A percentile compares a stretch with the other conserved stretches of the same genome.
Conservation (phyloP, 1,284 basidiomycete species). For the Cryptococcus deneoformans region DNA sequence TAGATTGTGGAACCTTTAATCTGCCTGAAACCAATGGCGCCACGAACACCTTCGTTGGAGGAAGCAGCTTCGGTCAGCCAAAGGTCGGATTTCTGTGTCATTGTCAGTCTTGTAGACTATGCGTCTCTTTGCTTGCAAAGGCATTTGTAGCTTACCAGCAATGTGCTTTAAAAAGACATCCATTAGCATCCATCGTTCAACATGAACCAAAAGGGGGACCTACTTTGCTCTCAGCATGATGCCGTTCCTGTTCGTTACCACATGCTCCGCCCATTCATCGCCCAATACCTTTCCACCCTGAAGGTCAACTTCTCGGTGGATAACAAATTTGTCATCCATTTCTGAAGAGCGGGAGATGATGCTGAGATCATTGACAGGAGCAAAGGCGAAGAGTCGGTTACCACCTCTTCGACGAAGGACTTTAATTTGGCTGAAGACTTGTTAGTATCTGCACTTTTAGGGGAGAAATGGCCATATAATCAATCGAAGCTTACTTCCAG, state of each 20-base stretch:
- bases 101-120: neutral
- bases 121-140: too few species aligned
- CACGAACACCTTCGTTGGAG: conserved; percentile 67
- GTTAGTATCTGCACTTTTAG: too few species aligned
- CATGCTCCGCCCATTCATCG: conserved; percentile 90
- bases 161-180: conserved; percentile 57
- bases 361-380: conserved; percentile 82
- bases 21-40: conserved; percentile 92
- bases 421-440: conserved; percentile 59
- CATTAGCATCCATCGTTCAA: neutral
- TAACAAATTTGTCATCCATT: conserved; percentile 21
- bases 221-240: conserved; percentile 87
- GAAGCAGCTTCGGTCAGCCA: conserved; percentile 73
- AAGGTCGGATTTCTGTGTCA: conserved; percentile 71
- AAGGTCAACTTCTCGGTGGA: conserved; percentile 61
- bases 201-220: conserved; percentile 25
- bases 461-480: conserved; percentile 36
- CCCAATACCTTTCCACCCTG: conserved; percentile 82
- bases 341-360: conserved; percentile 44
- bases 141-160: conserved; percentile 51
- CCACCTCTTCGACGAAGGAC: conserved; percentile 75
- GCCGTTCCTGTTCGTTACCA: conserved; percentile 89
- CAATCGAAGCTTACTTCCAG: conserved; percentile 63
- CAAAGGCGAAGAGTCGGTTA: conserved; percentile 77
- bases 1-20: conserved; percentile 82